A percentile compares a stretch with the other conserved stretches of the same genome.
Conservation (phyloP, 2,329 filamentous ascomycete genomes). For the Fusarium abutilonis region DNA sequence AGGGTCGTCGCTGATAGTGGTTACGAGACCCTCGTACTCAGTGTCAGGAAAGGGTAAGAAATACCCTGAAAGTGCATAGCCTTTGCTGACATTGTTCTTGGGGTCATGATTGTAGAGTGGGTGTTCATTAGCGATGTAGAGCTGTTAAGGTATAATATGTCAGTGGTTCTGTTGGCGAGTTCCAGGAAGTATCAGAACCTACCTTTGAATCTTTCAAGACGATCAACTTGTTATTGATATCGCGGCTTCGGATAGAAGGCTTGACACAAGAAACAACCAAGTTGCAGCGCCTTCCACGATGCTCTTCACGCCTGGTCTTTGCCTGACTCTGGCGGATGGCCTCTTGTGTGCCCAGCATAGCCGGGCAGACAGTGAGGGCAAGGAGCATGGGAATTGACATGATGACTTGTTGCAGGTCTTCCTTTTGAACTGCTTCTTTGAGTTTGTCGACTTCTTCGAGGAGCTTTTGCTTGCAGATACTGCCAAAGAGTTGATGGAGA, state of each 20-base stretch:
- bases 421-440: conserved; percentile 40
- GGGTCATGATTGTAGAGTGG: conserved; percentile 42
- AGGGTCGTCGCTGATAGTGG: conserved; percentile 59
- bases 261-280: conserved; percentile 59
- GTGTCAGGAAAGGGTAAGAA: conserved; percentile 66
- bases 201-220: conserved; percentile 58
- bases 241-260: conserved; percentile 55
- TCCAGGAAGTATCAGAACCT: not conserved
- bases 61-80: conserved; percentile 66
- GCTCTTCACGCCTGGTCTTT: conserved; percentile 58
- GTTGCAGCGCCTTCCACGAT: conserved; percentile 59
- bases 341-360: conserved; percentile 58
- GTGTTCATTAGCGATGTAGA: conserved; percentile 46
- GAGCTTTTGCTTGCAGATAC: conserved; percentile 40
- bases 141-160: conserved; percentile 26
- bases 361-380: conserved; percentile 46
- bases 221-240: conserved; percentile 57
- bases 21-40: conserved; percentile 58
- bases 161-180: not conserved
- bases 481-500: conserved; percentile 40
- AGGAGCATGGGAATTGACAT: conserved; percentile 47
- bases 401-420: conserved; percentile 43
- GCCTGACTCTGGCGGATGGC: conserved; percentile 59
- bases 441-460: conserved; percentile 43
- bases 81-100: conserved; percentile 57